Percentiles rank a stretch among this genome's conserved stretches.
phyloP scores from a whole-genome alignment of 495 filamentous ascomycete species.

The Pyrenopolyporus hunteri region DNA sequence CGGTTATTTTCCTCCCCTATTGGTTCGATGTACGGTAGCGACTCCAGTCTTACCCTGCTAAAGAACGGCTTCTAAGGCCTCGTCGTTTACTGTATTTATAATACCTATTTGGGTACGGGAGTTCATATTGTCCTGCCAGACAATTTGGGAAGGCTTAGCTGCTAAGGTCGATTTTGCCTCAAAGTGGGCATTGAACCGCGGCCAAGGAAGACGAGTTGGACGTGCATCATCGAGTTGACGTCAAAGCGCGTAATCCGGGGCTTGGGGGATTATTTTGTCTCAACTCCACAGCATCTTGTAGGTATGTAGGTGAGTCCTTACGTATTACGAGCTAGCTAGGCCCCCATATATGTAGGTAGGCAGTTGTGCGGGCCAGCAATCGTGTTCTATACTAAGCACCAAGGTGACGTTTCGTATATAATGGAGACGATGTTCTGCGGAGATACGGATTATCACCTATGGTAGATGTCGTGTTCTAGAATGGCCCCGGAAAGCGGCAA shows the following conservation, averaged over 20 bases:
- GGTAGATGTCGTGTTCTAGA: constrained; percentile 23
- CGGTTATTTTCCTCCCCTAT: background rate
- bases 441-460: constrained; percentile 3
- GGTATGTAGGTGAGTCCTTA: too few species aligned
- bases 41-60: constrained; percentile 3
- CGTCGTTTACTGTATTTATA: background rate
- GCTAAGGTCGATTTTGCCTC: background rate
- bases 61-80: constrained; percentile 13
- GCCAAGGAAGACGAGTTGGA: background rate
- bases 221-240: background rate
- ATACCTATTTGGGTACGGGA: too few species aligned
- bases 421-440: constrained; percentile 10
- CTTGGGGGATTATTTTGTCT: constrained; percentile 10
- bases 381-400: constrained; percentile 7
- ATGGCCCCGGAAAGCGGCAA: constrained; percentile 24
- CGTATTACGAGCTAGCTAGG: constrained; percentile 13
- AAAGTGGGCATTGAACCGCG: background rate
- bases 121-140: background rate
- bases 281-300: background rate
- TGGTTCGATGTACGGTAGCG: constrained; percentile 10
- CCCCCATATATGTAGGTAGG: too few species aligned
- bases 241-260: background rate
- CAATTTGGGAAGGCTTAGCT: background rate
- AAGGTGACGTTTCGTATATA: constrained; percentile 8
- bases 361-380: too few species aligned